Evolutionary conservation across 768 basidiomycete species (phyloP), one percentile per base, ranked within the genome.

Genomic region (Termitomyces sp.): DNA sequence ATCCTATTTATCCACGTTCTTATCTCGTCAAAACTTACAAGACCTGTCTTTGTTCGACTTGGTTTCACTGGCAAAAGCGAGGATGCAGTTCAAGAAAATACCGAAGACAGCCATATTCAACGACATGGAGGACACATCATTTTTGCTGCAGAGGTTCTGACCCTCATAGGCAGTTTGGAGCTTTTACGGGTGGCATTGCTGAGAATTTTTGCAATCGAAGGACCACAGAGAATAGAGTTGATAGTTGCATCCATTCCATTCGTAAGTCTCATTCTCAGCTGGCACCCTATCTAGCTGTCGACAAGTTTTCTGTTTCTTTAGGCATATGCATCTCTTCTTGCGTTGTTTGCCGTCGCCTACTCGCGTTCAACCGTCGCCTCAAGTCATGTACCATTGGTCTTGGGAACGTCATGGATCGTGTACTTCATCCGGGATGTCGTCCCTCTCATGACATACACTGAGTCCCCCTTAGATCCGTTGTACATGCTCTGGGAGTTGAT

Each of bases 351-450:
- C 3, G 56, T 62, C 19, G 4, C 48, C 17, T 57, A 55, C 35
- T 52, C 58, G 17, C 55, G 50, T 41, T 50, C 53, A 10, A 58
- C 56, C 25, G n/a, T 49, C 14, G 53, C 43, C 14, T 58, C 57
- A 8, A 44, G 46, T 29, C 57, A 58, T 48, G 21, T 59, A 12
- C 32, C 50, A 14, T 23, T 59, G 21, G 40, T 62, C 16, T 40
- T 62, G 44, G 57, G 25, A 5, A 54, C 44, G 19, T 53, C 57
- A n/a, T 62, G 57, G 61, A 59, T 60, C 4, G 72, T 85, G 3
- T 87, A 78, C 62, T 68, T 71, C 38, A 82, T 82, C 59, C 77
- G 85, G n/a, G 78, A 83, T 64, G 51, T 88, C 7, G 84, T 76
- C 66, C 87, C 86, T 12, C 64, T 87, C 11, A 69, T 77, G 25